phyloP scores from a whole-genome alignment of 2,329 filamentous ascomycete genomes.

The Periconia macrospinosa region DNA sequence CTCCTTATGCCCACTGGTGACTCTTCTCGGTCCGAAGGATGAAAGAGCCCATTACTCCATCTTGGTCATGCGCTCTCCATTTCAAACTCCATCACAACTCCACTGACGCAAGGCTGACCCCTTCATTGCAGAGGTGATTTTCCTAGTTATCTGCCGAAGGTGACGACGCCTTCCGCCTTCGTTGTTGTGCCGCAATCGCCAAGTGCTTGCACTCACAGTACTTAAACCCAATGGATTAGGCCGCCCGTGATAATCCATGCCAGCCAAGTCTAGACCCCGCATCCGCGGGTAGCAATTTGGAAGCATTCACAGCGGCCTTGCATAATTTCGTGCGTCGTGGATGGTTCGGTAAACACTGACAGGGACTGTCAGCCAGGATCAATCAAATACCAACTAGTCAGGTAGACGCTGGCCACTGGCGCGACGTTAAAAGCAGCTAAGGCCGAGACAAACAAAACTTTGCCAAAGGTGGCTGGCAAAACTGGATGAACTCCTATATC shows the following conservation, averaged over 20 bases:
- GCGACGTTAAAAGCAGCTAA: constrained; percentile 7
- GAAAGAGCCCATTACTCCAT: no score
- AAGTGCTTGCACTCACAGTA: constrained; percentile 8
- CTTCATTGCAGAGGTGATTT: background rate
- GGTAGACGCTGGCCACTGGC: constrained; percentile 20
- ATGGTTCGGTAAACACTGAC: constrained; percentile 25
- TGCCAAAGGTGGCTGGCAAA: constrained; percentile 14
- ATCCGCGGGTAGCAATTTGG: constrained; percentile 17
- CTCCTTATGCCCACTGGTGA: no score
- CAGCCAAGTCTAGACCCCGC: constrained; percentile 37
- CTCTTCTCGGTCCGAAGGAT: no score
- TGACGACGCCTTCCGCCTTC: background rate
- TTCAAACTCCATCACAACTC: background rate
- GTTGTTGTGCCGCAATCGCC: constrained; percentile 14
- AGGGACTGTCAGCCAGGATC: constrained; percentile 15
- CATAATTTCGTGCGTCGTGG: background rate
- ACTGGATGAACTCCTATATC: background rate
- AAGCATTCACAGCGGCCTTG: background rate
- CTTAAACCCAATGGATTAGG: constrained; percentile 9
- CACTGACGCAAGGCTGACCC: background rate
- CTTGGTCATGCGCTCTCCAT: background rate
- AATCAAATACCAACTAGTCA: constrained; percentile 13
- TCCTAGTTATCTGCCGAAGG: constrained; percentile 11
- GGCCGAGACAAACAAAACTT: constrained; percentile 1
- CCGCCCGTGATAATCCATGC: constrained; percentile 22